A percentile compares a stretch with the other conserved stretches of the same genome.
These are phyloP conservation scores for Fusarium miscanthi DNA, from an alignment of 2,329 filamentous ascomycete genomes.

Conservation along the genomic window DNA sequence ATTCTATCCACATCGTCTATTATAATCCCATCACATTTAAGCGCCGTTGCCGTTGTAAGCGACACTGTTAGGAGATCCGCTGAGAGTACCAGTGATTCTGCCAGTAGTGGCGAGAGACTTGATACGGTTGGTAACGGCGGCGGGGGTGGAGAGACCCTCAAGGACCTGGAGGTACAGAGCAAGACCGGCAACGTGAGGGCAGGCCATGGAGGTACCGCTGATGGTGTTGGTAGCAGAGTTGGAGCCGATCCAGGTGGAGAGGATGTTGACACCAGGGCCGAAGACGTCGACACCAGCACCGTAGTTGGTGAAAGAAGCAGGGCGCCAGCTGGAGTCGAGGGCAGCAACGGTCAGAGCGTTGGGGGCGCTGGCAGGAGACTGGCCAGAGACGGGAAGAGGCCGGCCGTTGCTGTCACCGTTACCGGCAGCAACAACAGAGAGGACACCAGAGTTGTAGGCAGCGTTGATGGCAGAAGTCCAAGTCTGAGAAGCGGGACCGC, in stretches of 20 bases:
- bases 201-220: constrained; percentile 57
- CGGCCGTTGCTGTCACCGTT: constrained; percentile 50
- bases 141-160: constrained; percentile 54
- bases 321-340: constrained; percentile 51
- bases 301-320: constrained; percentile 62
- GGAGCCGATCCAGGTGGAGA: constrained; percentile 57
- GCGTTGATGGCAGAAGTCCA: constrained; percentile 57
- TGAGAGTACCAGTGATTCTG: constrained; percentile 51
- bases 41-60: constrained; percentile 58
- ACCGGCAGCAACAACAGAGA: constrained; percentile 60
- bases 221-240: constrained; percentile 50
- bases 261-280: constrained; percentile 55
- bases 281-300: constrained; percentile 55
- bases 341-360: constrained; percentile 63
- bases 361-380: constrained; percentile 58
- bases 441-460: constrained; percentile 54
- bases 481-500: constrained; percentile 46
- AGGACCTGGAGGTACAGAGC: constrained; percentile 59
- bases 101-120: constrained; percentile 55
- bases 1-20: background rate
- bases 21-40: background rate
- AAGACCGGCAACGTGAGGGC: constrained; percentile 55
- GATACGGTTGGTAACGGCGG: constrained; percentile 56
- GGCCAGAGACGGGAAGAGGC: constrained; percentile 53
- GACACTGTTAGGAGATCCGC: constrained; percentile 57